phyloP scores from a whole-genome alignment of 1,139 yeast species.

The Hemisphaericaspora subhashii region DNA sequence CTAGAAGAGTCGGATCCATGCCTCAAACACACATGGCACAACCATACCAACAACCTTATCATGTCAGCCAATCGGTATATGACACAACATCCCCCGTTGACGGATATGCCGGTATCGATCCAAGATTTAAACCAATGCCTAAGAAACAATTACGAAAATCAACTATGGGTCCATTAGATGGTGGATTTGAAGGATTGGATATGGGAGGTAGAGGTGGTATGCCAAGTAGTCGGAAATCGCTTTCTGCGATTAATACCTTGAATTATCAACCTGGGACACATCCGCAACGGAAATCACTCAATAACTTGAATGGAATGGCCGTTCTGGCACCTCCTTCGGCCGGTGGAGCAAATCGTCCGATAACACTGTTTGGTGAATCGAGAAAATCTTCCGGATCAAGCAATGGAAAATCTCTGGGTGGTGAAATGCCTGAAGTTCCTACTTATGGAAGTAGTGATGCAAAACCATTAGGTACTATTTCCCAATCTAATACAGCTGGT shows the following conservation, averaged over 20 bases:
- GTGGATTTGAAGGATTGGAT: slow-evolving; percentile 38
- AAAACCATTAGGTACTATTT: slow-evolving; percentile 40
- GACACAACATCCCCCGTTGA: slow-evolving; percentile 4
- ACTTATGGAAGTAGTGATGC: slow-evolving; percentile 20
- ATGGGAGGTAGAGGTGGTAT: slow-evolving; percentile 54
- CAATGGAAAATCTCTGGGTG: neutral
- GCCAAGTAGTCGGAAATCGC: slow-evolving; percentile 31
- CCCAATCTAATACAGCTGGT: slow-evolving; percentile 19
- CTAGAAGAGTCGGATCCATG: slow-evolving; percentile 13
- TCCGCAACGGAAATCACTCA: slow-evolving; percentile 1
- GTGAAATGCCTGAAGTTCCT: slow-evolving; percentile 9
- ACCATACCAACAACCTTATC: slow-evolving; percentile 7
- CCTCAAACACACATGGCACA: slow-evolving; percentile 10
- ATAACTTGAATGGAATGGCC: no score
- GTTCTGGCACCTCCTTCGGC: slow-evolving; percentile 7
- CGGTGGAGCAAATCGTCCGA: slow-evolving; percentile 16
- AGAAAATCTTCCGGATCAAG: slow-evolving; percentile 8
- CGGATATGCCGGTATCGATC: slow-evolving; percentile 17
- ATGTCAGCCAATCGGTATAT: neutral
- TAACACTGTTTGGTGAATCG: slow-evolving; percentile 13
- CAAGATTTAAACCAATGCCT: slow-evolving; percentile 26
- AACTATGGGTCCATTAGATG: slow-evolving; percentile 42
- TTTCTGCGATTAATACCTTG: slow-evolving; percentile 10
- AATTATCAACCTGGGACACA: neutral
- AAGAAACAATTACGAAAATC: slow-evolving; percentile 20